Evolutionary conservation across 192 early-diverging fungal species (phyloP), one percentile per base, ranked within the genome.

Genomic region (Coemansia reversa): DNA sequence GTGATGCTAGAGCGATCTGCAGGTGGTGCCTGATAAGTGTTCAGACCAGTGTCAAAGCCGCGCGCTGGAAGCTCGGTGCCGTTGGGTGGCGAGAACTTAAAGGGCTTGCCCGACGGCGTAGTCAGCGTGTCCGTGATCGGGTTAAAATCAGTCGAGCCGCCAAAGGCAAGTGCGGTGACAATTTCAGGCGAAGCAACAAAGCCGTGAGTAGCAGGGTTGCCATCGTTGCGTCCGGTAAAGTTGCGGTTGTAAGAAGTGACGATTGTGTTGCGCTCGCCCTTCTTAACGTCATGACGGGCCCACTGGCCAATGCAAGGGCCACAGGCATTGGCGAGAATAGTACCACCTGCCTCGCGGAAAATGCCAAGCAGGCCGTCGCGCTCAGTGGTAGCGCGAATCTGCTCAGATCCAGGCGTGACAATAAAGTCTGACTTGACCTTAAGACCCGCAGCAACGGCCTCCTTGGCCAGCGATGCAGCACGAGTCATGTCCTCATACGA

Each of bases 221-320:
- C 93, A 81, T 98, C 96, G 85, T 98, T 98, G 89, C 96, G 93
- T 60, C 92, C 96, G 56, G 94, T 96, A 81, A 98, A 98, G 90
- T 98, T 98, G 81, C 96, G 91, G 90, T 98, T 98, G 87, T 96
- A 98, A 52, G 94, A 96, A 74, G 94, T 98, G 79, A 98, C 87
- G 84, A 98, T 98, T 19, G 93, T 92, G 90, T 98, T 98, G 84
- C 91, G 90, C 55, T 92, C 91, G 73, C 94, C 94, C 88, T 96
- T 95, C 86, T 91, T 89, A 68, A 95, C 85, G 82, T 98, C 96
- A 69, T 93, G 76, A 75, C 96, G 96, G 77, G 96, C 94, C 96
- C 96, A 98, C 84, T 96, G 94, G 67, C 96, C 96, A 74, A 98
- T 98, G 84, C 96, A 98, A 47, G 96, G 96, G 47, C 96, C 96